Conservation (phyloP, 352 stramenopile genomes). For the Saprolegnia parasitica region DNA sequence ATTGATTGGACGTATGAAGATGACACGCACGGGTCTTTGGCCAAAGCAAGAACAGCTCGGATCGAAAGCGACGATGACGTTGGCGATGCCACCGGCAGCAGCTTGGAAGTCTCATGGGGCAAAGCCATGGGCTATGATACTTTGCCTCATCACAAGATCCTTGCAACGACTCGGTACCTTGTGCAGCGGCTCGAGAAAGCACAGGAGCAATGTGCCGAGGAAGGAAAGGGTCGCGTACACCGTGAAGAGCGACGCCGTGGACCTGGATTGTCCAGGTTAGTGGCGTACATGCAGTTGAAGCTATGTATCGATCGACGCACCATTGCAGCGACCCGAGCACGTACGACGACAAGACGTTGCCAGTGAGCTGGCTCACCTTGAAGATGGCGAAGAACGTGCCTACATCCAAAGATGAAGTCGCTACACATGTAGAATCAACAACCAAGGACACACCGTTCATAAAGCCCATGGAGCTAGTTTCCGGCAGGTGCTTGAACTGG, state of each 20-base stretch:
- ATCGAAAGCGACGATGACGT: not conserved
- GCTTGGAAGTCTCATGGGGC: too few species aligned
- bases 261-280: too few species aligned
- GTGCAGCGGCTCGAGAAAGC: constrained; percentile 2
- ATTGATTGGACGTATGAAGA: not conserved
- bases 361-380: constrained; percentile 18
- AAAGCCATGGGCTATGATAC: too few species aligned
- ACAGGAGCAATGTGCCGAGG: constrained; percentile 5
- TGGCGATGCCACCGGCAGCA: not conserved
- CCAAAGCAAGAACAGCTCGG: not conserved
- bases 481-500: constrained; percentile 3
- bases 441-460: constrained; percentile 9
- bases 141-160: too few species aligned
- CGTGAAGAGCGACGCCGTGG: constrained; percentile 7
- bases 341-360: constrained; percentile 24
- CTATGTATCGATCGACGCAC: not conserved
- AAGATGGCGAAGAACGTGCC: constrained; percentile 25
- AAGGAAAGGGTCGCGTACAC: constrained; percentile 1
- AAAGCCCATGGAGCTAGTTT: constrained; percentile 20
- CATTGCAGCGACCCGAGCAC: constrained; percentile 9
- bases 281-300: not conserved
- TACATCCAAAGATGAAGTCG: not conserved
- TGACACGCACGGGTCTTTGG: constrained; percentile 4
- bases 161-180: constrained; percentile 14
- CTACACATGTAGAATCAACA: not conserved